Evolutionary conservation across 305 asterid species (phyloP).

Genomic region (Solanum chacoense): DNA sequence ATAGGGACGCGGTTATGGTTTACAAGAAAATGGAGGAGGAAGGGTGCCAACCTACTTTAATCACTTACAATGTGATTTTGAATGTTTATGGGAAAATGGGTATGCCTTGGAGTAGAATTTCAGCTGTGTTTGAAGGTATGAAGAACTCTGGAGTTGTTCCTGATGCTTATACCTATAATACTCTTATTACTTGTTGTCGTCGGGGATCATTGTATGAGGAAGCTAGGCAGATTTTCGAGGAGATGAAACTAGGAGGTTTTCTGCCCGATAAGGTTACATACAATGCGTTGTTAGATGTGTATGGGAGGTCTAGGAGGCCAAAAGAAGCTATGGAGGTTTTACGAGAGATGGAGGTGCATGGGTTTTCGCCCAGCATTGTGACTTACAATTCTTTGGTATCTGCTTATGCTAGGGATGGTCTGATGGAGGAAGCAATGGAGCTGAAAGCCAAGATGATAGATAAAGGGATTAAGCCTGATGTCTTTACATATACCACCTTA

Average conservation of each 20-base stretch:
- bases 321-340: conserved; percentile 78
- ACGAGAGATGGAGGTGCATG: conserved; percentile 63
- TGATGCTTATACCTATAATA: conserved; percentile 82
- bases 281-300: conserved; percentile 78
- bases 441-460: conserved; percentile 49
- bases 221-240: conserved; percentile 66
- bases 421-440: conserved; percentile 71
- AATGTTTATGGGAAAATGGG: conserved; percentile 95
- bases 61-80: conserved; percentile 79
- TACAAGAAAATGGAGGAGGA: conserved; percentile 89
- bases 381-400: conserved; percentile 79
- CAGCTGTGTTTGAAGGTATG: conserved; percentile 51
- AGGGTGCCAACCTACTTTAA: conserved; percentile 67
- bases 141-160: conserved; percentile 60
- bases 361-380: conserved; percentile 53
- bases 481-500: conserved; percentile 78
- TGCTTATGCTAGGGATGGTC: conserved; percentile 65
- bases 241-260: conserved; percentile 75
- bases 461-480: conserved; percentile 83
- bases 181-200: conserved; percentile 70
- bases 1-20: conserved; percentile 66
- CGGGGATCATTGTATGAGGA: conserved; percentile 74
- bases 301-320: conserved; percentile 84
- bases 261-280: conserved; percentile 84
- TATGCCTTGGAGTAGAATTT: conserved; percentile 80